phyloP scores from a whole-genome alignment of 2,329 filamentous ascomycete genomes.

The Lachnellula arida region DNA sequence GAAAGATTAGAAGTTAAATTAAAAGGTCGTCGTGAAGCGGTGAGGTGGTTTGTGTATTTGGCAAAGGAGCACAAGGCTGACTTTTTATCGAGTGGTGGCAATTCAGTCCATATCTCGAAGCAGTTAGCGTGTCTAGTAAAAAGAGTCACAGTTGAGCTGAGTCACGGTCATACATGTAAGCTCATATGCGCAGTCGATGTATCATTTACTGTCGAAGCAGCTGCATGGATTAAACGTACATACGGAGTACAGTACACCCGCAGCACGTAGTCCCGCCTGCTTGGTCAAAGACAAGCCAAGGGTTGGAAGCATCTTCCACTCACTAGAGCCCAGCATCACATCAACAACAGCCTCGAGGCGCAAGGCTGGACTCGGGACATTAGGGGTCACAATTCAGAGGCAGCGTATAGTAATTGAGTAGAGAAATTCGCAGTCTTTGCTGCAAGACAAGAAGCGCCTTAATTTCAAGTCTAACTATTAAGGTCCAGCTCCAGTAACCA shows the following conservation, averaged over 20 bases:
- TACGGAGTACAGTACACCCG: background rate
- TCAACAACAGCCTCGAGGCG: background rate
- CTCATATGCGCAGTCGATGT: background rate
- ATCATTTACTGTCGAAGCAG: background rate
- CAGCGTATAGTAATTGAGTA: background rate
- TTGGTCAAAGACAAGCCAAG: background rate
- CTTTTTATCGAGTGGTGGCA: slow-evolving; percentile 5
- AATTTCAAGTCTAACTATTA: slow-evolving; percentile 5
- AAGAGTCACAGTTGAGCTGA: background rate
- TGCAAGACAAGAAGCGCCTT: background rate
- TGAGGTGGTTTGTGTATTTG: background rate
- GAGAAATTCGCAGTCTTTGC: background rate
- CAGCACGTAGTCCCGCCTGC: background rate
- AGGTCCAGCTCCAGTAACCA: slow-evolving; percentile 10
- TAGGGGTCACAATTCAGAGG: background rate
- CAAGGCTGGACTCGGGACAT: background rate
- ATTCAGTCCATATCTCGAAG: background rate
- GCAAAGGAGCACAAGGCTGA: slow-evolving; percentile 18
- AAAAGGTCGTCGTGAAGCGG: background rate
- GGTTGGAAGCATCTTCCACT: background rate
- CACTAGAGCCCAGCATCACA: background rate
- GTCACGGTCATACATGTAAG: no score
- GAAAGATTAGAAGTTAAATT: background rate
- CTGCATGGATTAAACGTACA: background rate
- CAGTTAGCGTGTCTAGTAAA: background rate